phyloP scores from a whole-genome alignment of 2,329 filamentous ascomycete genomes.

The Zymoseptoria passerinii region DNA sequence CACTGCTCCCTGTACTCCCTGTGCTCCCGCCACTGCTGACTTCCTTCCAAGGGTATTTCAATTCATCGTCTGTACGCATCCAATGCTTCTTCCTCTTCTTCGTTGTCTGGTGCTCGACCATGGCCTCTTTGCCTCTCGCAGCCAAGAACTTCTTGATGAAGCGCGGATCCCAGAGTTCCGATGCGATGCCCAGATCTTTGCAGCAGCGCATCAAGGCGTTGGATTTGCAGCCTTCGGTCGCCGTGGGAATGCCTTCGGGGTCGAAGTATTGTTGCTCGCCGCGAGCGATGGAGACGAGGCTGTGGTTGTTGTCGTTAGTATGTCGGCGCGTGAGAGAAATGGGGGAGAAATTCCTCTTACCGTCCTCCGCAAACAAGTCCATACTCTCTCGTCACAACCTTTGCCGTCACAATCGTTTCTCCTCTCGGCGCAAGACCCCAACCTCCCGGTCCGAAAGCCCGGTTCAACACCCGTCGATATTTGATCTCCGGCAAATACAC shows the following conservation, averaged over 20 bases:
- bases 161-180: constrained; percentile 91
- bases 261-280: constrained; percentile 93
- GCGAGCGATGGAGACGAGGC: constrained; percentile 82
- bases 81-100: constrained; percentile 89
- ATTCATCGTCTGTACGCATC: constrained; percentile 71
- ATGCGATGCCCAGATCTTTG: constrained; percentile 91
- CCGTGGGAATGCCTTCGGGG: constrained; percentile 81
- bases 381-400: constrained; percentile 80
- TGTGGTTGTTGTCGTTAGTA: constrained; percentile 32
- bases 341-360: constrained; percentile 44
- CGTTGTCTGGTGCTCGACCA: constrained; percentile 77
- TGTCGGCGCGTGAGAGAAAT: neutral
- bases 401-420: constrained; percentile 75
- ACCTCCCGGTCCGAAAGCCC: constrained; percentile 85
- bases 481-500: constrained; percentile 97
- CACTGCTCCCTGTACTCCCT: neutral
- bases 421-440: constrained; percentile 90
- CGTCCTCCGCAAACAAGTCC: constrained; percentile 80
- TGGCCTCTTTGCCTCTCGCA: constrained; percentile 65
- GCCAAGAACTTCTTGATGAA: constrained; percentile 80
- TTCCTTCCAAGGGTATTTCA: constrained; percentile 57
- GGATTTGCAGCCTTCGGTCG: constrained; percentile 93
- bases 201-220: constrained; percentile 97
- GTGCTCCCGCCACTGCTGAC: constrained; percentile 12
- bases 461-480: constrained; percentile 83